phyloP scores from a whole-genome alignment of 2,329 filamentous ascomycete genomes.

The Aspergillus versicolor region DNA sequence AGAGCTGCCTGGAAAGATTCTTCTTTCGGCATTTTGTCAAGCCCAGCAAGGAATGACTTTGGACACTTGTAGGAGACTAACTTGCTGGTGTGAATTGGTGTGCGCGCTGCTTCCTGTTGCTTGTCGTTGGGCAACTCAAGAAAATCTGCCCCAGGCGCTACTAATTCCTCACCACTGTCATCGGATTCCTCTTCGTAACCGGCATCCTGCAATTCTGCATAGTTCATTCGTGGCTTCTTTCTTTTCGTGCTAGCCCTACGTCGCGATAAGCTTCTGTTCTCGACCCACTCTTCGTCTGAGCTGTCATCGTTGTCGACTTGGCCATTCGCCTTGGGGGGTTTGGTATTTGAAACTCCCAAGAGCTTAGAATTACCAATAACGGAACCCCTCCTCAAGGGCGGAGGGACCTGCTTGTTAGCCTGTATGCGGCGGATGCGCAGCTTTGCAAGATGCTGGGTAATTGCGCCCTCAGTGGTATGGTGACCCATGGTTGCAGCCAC shows the following conservation, averaged over 20 bases:
- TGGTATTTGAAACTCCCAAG: not conserved
- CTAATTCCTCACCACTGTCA: slow-evolving; percentile 10
- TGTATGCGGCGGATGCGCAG: slow-evolving; percentile 37
- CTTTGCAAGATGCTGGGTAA: slow-evolving; percentile 49
- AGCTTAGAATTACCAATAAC: slow-evolving; percentile 14
- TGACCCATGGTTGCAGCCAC: slow-evolving; percentile 41
- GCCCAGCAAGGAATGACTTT: not conserved
- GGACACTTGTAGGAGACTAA: slow-evolving; percentile 18
- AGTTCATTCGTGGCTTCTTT: not conserved
- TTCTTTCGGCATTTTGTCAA: not conserved
- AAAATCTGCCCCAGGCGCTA: slow-evolving; percentile 18
- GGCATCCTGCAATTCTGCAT: not conserved
- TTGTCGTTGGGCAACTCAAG: slow-evolving; percentile 18
- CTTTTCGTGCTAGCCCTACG: not conserved
- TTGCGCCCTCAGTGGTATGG: slow-evolving; percentile 45
- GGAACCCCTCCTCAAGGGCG: slow-evolving; percentile 38
- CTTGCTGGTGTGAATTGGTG: not conserved
- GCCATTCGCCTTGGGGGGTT: not conserved
- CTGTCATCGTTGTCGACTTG: not conserved
- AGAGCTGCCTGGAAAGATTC: not conserved
- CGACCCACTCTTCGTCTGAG: slow-evolving; percentile 11
- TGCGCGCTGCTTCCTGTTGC: not conserved
- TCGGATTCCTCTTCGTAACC: not conserved
- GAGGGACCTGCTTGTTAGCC: slow-evolving; percentile 38
- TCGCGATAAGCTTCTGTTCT: not conserved